These are phyloP conservation scores for Rhynchosporium secalis DNA, from an alignment of 2,329 filamentous ascomycete genomes.

Conservation along the genomic window DNA sequence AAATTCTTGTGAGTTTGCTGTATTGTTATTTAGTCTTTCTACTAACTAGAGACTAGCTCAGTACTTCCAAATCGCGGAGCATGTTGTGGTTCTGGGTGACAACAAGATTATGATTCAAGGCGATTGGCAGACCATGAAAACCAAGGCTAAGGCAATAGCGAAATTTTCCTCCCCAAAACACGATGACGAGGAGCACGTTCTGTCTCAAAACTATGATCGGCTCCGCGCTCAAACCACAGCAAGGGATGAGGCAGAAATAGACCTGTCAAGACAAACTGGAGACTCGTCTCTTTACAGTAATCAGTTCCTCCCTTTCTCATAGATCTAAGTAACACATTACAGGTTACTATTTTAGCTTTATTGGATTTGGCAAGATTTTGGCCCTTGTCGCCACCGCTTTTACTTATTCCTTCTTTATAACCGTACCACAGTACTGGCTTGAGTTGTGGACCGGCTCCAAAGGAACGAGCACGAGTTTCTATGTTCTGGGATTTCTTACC, in stretches of 20 bases:
- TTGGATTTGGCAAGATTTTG: slow-evolving; percentile 2
- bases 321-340: background rate
- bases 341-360: background rate
- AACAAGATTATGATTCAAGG: slow-evolving; percentile 41
- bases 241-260: slow-evolving; percentile 28
- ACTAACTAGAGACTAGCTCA: slow-evolving; percentile 36
- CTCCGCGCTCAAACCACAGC: slow-evolving; percentile 22
- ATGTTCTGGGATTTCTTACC: slow-evolving; percentile 40
- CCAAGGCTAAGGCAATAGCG: slow-evolving; percentile 17
- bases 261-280: slow-evolving; percentile 32
- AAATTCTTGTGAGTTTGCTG: slow-evolving; percentile 13
- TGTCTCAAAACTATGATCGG: slow-evolving; percentile 24
- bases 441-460: slow-evolving; percentile 32
- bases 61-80: slow-evolving; percentile 44
- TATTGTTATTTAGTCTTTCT: background rate
- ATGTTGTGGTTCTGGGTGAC: slow-evolving; percentile 42
- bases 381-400: background rate
- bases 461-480: background rate
- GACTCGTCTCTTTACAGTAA: slow-evolving; percentile 31
- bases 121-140: slow-evolving; percentile 37
- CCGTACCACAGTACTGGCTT: slow-evolving; percentile 41
- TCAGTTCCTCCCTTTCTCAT: background rate
- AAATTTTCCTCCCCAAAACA: background rate
- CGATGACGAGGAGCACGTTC: background rate
- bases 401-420: slow-evolving; percentile 16